A percentile compares a stretch with the other conserved stretches of the same genome.
These are phyloP conservation scores for Myriosclerotinia scirpicola DNA, from an alignment of 2,329 filamentous ascomycete genomes.

Conservation along the genomic window DNA sequence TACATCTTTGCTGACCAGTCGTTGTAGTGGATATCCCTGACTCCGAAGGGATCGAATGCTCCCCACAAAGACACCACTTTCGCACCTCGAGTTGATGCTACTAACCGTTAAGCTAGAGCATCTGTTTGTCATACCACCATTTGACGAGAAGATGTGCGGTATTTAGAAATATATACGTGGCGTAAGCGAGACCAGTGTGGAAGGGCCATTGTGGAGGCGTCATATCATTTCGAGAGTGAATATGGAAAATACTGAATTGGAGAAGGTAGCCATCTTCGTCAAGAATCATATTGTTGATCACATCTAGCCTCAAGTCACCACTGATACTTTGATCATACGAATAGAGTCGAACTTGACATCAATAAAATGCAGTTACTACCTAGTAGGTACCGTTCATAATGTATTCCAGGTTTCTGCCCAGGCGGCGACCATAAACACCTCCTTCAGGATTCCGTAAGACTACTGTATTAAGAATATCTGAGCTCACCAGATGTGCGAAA, in stretches of 20 bases:
- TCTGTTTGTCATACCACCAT: slow-evolving; percentile 7
- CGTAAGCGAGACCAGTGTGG: background rate
- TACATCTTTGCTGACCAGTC: background rate
- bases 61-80: background rate
- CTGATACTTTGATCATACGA: too few species aligned
- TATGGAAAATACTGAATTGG: background rate
- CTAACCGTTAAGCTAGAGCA: background rate
- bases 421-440: too few species aligned
- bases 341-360: too few species aligned
- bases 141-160: background rate
- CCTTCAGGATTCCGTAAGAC: too few species aligned
- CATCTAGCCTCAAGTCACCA: too few species aligned
- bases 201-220: background rate
- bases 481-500: too few species aligned
- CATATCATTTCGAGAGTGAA: background rate
- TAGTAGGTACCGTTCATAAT: too few species aligned
- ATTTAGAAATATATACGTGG: background rate
- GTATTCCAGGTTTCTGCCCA: too few species aligned
- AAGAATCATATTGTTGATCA: background rate
- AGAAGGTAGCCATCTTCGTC: background rate
- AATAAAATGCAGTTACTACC: too few species aligned
- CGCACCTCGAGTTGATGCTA: background rate
- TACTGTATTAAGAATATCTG: too few species aligned
- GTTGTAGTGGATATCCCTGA: background rate
- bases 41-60: slow-evolving; percentile 10